Evolutionary conservation across 495 filamentous ascomycete species (phyloP).

Genomic region (Chaetomium tenue): DNA sequence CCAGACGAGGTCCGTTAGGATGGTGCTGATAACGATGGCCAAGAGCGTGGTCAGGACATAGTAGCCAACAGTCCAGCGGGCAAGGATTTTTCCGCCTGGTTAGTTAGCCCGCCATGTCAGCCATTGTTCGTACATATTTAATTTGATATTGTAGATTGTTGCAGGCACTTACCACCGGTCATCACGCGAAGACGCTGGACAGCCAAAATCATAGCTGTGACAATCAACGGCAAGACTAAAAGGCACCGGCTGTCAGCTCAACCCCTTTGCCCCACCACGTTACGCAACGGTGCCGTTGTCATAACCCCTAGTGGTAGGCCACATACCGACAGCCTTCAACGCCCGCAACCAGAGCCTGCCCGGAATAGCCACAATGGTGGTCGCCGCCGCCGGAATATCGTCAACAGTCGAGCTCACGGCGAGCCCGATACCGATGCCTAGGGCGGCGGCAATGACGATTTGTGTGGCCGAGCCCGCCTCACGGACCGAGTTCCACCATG

Average conservation of each 20-base stretch:
- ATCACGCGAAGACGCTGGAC: constrained; percentile 31
- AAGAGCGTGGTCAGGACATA: constrained; percentile 35
- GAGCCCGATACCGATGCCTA: constrained; percentile 35
- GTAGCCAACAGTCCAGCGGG: constrained; percentile 32
- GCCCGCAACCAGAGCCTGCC: constrained; percentile 35
- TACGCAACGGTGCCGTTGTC: too few species aligned
- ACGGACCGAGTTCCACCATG: constrained; percentile 19
- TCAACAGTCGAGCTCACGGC: constrained; percentile 28
- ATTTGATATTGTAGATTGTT: too few species aligned
- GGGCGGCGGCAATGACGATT: constrained; percentile 32
- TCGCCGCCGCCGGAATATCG: constrained; percentile 28
- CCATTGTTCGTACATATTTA: too few species aligned
- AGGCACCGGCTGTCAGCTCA: background rate
- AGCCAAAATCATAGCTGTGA: constrained; percentile 35
- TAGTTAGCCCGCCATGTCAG: background rate
- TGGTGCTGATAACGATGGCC: constrained; percentile 33
- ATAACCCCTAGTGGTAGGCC: background rate
- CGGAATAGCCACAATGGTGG: constrained; percentile 29
- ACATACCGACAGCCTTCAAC: constrained; percentile 34
- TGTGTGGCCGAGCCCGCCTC: constrained; percentile 27
- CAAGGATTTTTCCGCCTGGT: constrained; percentile 25
- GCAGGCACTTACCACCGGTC: constrained; percentile 20
- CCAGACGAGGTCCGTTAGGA: constrained; percentile 34
- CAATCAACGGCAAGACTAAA: constrained; percentile 35
- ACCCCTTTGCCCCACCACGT: too few species aligned